Conservation (phyloP, 441 rosid species). For the Daphne laureola region DNA sequence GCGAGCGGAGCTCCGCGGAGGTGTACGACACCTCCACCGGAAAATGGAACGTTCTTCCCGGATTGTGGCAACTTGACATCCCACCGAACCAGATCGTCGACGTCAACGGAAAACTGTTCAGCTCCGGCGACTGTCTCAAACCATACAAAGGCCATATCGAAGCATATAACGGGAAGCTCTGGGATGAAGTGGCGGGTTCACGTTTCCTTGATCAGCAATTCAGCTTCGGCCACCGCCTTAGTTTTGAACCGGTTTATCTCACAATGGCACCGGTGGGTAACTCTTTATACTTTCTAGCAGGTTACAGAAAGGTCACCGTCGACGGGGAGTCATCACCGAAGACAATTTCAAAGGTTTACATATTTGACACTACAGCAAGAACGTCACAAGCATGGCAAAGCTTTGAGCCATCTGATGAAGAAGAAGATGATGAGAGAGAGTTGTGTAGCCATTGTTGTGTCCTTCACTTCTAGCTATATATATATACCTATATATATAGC, state of each 20-base stretch:
- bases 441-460: conserved; percentile 52
- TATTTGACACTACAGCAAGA: conserved; percentile 29
- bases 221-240: not conserved
- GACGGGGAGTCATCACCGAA: conserved; percentile 19
- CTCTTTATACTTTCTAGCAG: conserved; percentile 36
- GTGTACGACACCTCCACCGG: conserved; percentile 23
- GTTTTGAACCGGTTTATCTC: conserved; percentile 23
- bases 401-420: conserved; percentile 30
- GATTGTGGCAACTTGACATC: conserved; percentile 54
- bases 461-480: conserved; percentile 21
- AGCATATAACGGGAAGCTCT: conserved; percentile 29
- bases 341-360: conserved; percentile 22
- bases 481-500: too few relatives aligned
- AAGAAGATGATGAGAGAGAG: conserved; percentile 39
- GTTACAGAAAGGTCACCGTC: conserved; percentile 25
- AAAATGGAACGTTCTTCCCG: conserved; percentile 34
- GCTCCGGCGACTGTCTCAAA: conserved; percentile 50
- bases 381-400: conserved; percentile 29
- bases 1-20: conserved; percentile 46
- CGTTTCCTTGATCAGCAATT: conserved; percentile 16
- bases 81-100: conserved; percentile 54
- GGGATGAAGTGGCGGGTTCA: conserved; percentile 47
- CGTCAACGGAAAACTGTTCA: conserved; percentile 27
- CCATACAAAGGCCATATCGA: conserved; percentile 61
- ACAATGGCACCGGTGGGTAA: conserved; percentile 48